These are phyloP conservation scores for Solanum etuberosum DNA, from an alignment of 257 asterid genomes.

Conservation along the genomic window DNA sequence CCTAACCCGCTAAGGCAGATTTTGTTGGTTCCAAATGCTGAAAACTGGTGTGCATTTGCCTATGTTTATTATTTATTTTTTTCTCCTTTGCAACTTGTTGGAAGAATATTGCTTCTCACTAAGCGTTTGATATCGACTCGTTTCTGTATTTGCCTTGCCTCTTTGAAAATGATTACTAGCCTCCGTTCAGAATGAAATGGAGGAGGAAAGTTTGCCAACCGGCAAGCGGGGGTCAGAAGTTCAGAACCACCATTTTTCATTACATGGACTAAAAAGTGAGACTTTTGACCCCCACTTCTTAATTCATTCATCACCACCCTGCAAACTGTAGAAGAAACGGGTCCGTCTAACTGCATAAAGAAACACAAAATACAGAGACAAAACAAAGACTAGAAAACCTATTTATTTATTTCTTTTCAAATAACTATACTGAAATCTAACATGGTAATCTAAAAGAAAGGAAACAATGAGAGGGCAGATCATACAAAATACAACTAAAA, in stretches of 20 bases:
- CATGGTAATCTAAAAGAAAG: background rate
- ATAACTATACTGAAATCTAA: background rate
- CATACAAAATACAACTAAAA: background rate
- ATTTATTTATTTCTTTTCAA: background rate
- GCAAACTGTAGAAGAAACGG: background rate
- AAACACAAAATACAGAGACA: background rate
- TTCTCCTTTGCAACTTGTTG: background rate
- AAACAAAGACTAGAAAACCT: background rate
- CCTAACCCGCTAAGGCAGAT: conserved; percentile 3
- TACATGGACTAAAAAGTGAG: background rate
- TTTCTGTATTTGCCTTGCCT: background rate
- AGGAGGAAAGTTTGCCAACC: background rate
- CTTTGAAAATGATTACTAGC: background rate
- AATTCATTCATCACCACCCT: background rate
- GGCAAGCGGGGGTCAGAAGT: background rate
- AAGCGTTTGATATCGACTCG: background rate
- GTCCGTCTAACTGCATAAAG: background rate
- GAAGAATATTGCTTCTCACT: background rate
- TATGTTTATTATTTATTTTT: background rate
- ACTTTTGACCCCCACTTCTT: background rate
- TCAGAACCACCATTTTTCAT: background rate
- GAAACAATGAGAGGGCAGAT: background rate
- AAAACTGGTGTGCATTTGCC: background rate
- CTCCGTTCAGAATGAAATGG: background rate
- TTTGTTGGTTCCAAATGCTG: conserved; percentile 5